Evolutionary conservation across 139 green algal species (phyloP).

Genomic region (Trebouxia sp.): DNA sequence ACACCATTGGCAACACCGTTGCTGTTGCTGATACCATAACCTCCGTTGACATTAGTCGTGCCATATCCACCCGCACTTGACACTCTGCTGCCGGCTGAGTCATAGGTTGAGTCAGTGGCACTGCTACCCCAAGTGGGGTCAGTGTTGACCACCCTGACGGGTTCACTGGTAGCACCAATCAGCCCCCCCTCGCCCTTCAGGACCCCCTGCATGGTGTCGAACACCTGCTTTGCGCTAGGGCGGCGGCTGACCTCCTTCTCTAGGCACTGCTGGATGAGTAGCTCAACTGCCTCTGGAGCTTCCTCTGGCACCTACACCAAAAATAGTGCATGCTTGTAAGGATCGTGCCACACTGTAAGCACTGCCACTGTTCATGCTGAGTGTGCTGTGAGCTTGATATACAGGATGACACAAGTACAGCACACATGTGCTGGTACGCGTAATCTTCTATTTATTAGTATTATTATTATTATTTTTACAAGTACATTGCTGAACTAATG

Average conservation of each 20-base stretch:
- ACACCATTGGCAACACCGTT: background rate
- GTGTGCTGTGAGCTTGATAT: no score
- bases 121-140: background rate
- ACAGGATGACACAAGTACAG: no score
- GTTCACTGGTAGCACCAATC: background rate
- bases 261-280: constrained; percentile 7
- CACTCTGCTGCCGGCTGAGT: background rate
- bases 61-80: background rate
- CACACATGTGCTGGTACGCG: no score
- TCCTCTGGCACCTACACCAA: constrained; percentile 12
- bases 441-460: no score
- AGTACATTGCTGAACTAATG: no score
- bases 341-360: background rate
- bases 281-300: background rate
- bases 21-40: background rate
- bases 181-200: constrained; percentile 18
- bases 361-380: no score
- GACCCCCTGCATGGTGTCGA: background rate
- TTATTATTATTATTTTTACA: no score
- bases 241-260: background rate
- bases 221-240: constrained; percentile 2
- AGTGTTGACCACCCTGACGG: constrained; percentile 14
- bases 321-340: no score
- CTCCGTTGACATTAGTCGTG: background rate
- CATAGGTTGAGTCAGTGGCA: background rate